Conservation (phyloP, 495 filamentous ascomycete genomes). For the Rusavskia elegans region DNA sequence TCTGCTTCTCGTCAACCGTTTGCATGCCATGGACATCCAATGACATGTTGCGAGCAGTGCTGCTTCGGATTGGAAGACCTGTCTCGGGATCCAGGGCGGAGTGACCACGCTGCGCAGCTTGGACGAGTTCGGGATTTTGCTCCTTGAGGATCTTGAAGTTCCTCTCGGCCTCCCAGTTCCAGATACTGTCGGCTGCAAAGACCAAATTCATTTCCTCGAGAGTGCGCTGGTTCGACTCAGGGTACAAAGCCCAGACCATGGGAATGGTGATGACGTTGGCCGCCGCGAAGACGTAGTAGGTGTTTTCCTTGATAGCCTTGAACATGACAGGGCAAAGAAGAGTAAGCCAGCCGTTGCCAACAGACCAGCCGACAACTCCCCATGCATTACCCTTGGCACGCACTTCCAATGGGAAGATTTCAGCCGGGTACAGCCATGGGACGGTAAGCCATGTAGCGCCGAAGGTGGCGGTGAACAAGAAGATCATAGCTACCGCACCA, state of each 20-base stretch:
- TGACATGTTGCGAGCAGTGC: conserved; percentile 12
- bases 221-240: conserved; percentile 51
- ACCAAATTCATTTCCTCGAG: conserved; percentile 56
- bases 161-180: conserved; percentile 50
- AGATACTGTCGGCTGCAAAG: conserved; percentile 42
- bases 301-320: conserved; percentile 43
- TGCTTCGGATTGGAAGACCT: conserved; percentile 15
- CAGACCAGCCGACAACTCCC: conserved; percentile 59
- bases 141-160: conserved; percentile 37
- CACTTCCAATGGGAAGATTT: conserved; percentile 55
- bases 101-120: conserved; percentile 27
- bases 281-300: conserved; percentile 49
- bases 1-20: conserved; percentile 11
- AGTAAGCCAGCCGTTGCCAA: conserved; percentile 53
- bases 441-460: conserved; percentile 60
- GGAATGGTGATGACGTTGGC: conserved; percentile 46
- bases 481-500: conserved; percentile 51
- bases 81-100: conserved; percentile 32
- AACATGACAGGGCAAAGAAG: conserved; percentile 52
- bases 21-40: conserved; percentile 11
- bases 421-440: conserved; percentile 55
- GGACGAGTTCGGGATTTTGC: conserved; percentile 33
- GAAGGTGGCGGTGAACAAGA: conserved; percentile 53
- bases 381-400: conserved; percentile 59
- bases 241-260: conserved; percentile 54